phyloP scores from a whole-genome alignment of 441 rosid species.

The Populus trichocarpa region DNA sequence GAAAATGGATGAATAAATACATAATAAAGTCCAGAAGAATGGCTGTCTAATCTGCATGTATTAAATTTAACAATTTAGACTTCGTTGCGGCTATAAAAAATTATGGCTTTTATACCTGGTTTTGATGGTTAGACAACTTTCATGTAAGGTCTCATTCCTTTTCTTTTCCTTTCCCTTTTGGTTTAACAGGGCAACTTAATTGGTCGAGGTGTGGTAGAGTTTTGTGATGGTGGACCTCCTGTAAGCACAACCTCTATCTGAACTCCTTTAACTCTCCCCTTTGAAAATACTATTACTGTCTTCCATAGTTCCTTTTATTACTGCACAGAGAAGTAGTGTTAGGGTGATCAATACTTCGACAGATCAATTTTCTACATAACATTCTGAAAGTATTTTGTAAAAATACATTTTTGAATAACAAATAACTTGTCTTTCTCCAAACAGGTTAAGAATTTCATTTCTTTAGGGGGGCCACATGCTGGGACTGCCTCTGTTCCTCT shows the following conservation, averaged over 20 bases:
- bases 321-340: not conserved
- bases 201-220: slow-evolving; percentile 78
- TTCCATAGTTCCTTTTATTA: not conserved
- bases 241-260: slow-evolving; percentile 31
- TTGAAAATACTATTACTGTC: not conserved
- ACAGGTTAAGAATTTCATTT: slow-evolving; percentile 75
- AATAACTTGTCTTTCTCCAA: slow-evolving; percentile 3
- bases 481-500: slow-evolving; percentile 87
- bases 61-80: not conserved
- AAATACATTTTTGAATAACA: not conserved
- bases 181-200: slow-evolving; percentile 76
- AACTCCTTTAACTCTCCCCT: not conserved
- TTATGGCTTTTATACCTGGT: not conserved
- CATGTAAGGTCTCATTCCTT: not conserved
- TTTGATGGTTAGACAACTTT: not conserved
- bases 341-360: not conserved
- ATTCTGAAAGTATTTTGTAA: not conserved
- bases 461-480: slow-evolving; percentile 93
- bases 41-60: not conserved
- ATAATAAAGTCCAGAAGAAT: not conserved
- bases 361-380: not conserved
- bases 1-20: not conserved
- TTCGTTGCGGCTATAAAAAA: not conserved
- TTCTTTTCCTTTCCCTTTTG: slow-evolving; percentile 2
- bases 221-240: slow-evolving; percentile 77